phyloP scores from a whole-genome alignment of 139 green algal species.

The Zygnema circumcarinatum region DNA sequence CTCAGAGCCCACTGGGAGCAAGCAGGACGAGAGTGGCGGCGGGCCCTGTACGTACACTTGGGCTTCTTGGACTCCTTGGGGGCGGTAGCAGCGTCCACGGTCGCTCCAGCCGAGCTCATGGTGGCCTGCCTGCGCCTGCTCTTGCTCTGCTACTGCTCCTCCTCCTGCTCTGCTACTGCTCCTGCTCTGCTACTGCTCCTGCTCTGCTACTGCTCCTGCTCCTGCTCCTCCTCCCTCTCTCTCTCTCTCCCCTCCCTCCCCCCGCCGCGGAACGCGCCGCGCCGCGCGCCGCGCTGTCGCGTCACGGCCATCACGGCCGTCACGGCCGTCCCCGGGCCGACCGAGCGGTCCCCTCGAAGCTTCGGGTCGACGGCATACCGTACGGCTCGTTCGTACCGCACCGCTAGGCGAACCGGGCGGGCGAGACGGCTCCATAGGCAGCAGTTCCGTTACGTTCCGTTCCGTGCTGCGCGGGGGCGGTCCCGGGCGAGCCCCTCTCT shows the following conservation, averaged over 20 bases:
- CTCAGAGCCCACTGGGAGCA: background rate
- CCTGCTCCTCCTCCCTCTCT: background rate
- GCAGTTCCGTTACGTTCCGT: too few relatives aligned
- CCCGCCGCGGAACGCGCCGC: too few relatives aligned
- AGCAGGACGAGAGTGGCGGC: background rate
- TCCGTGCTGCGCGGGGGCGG: too few relatives aligned
- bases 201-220: background rate
- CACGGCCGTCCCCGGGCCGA: too few relatives aligned
- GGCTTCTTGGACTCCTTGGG: constrained; percentile 42
- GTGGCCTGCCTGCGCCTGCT: background rate
- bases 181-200: background rate
- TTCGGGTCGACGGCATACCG: too few relatives aligned
- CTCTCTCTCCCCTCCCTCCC: background rate
- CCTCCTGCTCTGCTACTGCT: background rate
- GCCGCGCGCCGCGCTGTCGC: too few relatives aligned
- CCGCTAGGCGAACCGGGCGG: too few relatives aligned
- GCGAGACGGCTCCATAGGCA: too few relatives aligned
- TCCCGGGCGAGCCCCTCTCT: too few relatives aligned
- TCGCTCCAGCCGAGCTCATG: background rate
- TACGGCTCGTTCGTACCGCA: too few relatives aligned
- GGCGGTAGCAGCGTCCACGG: background rate
- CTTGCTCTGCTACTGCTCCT: background rate
- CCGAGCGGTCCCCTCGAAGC: too few relatives aligned
- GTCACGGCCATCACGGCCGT: too few relatives aligned
- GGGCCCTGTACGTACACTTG: constrained; percentile 9